These are phyloP conservation scores for Penicillium taxi DNA, from an alignment of 495 filamentous ascomycete species.

Conservation along the genomic window DNA sequence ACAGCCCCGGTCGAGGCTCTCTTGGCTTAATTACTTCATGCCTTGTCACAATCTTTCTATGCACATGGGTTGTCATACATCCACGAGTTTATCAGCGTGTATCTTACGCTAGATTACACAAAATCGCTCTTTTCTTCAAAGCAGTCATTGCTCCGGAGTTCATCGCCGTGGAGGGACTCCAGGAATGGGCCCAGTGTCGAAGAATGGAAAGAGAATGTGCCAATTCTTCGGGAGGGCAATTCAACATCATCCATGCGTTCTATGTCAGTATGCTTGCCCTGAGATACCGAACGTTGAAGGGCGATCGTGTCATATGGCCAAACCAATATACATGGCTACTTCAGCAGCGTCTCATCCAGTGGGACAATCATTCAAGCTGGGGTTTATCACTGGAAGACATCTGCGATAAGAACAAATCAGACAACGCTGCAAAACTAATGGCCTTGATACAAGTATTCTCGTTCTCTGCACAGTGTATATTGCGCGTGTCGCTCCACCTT, in stretches of 20 bases:
- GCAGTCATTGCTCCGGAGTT: conserved; percentile 28
- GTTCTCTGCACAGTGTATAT: conserved; percentile 27
- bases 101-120: conserved; percentile 16
- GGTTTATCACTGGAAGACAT: conserved; percentile 25
- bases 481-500: conserved; percentile 19
- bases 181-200: conserved; percentile 29
- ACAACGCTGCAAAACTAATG: conserved; percentile 24
- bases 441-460: conserved; percentile 23
- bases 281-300: conserved; percentile 20
- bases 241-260: conserved; percentile 28
- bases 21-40: conserved; percentile 25
- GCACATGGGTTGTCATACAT: conserved; percentile 33
- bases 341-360: conserved; percentile 18
- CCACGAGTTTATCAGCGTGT: conserved; percentile 25
- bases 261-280: conserved; percentile 35
- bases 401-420: conserved; percentile 31
- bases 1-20: conserved; percentile 26
- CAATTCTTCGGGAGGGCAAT: conserved; percentile 9
- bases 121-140: conserved; percentile 25
- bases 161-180: conserved; percentile 31
- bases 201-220: conserved; percentile 21
- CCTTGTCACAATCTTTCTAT: conserved; percentile 27
- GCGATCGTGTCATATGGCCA: conserved; percentile 26
- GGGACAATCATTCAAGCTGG: conserved; percentile 21
- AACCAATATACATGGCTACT: conserved; percentile 31